A percentile compares a stretch with the other conserved stretches of the same genome.
Conservation (phyloP, 176 grass and related monocot species). For the Triticum aestivum region DNA sequence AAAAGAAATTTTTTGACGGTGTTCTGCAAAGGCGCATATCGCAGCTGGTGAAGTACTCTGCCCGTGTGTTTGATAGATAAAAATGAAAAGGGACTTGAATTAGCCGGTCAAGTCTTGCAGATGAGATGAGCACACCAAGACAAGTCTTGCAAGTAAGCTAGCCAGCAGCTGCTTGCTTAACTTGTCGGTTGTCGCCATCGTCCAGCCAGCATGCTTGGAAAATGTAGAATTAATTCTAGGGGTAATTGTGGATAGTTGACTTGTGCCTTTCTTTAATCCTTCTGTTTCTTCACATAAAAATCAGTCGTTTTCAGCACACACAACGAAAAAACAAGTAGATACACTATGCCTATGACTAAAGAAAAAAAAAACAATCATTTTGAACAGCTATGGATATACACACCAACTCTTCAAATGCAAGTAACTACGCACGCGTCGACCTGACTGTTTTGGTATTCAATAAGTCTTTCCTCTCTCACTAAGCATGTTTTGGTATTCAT, state of each 20-base stretch:
- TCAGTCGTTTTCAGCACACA: neutral
- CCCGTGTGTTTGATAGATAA: neutral
- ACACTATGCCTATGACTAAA: neutral
- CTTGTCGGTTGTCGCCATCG: neutral
- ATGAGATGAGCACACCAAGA: neutral
- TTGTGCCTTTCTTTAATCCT: neutral
- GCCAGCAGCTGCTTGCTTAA: neutral
- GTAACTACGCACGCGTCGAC: neutral
- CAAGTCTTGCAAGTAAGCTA: neutral
- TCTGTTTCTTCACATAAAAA: neutral
- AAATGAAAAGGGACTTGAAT: neutral
- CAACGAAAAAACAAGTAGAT: neutral
- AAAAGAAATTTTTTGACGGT: no score
- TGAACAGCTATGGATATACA: neutral
- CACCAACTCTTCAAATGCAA: neutral
- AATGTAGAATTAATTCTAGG: neutral
- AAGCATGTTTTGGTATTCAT: no score
- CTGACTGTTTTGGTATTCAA: no score
- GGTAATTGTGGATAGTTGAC: neutral
- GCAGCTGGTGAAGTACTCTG: no score
- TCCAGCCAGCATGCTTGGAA: neutral
- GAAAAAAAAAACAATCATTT: no score
- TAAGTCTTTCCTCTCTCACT: no score
- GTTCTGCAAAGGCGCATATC: no score
- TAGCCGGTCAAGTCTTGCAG: neutral